phyloP scores from a whole-genome alignment of 2,329 filamentous ascomycete genomes.

The Pseudopyricularia javanii region DNA sequence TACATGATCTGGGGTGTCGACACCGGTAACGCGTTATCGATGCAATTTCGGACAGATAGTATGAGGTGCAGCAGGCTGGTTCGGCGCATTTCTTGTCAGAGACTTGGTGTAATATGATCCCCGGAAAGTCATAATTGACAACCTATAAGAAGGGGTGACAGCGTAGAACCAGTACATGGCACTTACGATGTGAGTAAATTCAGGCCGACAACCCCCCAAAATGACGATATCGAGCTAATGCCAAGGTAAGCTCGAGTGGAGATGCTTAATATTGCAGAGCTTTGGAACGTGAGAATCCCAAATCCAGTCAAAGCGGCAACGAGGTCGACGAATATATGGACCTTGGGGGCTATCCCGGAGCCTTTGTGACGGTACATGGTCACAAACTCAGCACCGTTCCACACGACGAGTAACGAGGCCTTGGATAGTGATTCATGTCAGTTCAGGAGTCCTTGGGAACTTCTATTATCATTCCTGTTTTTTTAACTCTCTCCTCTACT shows the following conservation, averaged over 20 bases:
- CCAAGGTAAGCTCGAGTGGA: background rate
- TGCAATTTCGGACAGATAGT: slow-evolving; percentile 15
- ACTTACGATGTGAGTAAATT: no score
- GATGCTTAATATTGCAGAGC: no score
- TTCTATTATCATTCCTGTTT: background rate
- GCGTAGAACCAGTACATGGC: no score
- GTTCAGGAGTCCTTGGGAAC: background rate
- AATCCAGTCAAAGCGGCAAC: slow-evolving; percentile 6
- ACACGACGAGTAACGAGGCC: slow-evolving; percentile 5
- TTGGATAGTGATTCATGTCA: background rate
- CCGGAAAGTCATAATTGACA: background rate
- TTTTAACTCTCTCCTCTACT: background rate
- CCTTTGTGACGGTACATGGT: slow-evolving; percentile 11
- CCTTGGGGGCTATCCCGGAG: slow-evolving; percentile 13
- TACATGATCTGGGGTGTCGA: slow-evolving; percentile 11
- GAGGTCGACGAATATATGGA: slow-evolving; percentile 15
- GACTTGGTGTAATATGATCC: background rate
- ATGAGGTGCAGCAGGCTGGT: slow-evolving; percentile 11
- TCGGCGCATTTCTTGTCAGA: background rate
- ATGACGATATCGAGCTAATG: background rate
- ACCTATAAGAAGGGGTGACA: no score
- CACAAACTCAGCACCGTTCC: slow-evolving; percentile 14
- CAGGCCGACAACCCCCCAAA: no score
- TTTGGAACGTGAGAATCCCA: background rate
- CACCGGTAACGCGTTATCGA: slow-evolving; percentile 9